Percentiles rank a stretch among this genome's conserved stretches.
These are phyloP conservation scores for Urochloa ruziziensis DNA, from an alignment of 176 grass and related monocot genomes.

Conservation along the genomic window DNA sequence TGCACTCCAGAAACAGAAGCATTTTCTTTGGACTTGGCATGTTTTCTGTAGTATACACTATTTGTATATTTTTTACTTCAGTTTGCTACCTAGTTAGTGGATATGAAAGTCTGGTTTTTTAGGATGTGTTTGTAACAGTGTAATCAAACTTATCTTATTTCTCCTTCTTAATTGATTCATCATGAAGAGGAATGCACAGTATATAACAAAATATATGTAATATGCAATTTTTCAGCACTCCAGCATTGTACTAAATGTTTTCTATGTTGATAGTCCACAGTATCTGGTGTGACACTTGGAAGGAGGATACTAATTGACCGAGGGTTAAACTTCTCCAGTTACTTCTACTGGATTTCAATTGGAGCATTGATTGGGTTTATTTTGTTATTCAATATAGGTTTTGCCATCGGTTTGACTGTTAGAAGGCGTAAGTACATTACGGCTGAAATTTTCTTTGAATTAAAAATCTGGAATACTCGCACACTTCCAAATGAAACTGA, in stretches of 20 bases:
- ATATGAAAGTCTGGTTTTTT: neutral
- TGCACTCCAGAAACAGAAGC: neutral
- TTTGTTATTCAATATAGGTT: constrained; percentile 64
- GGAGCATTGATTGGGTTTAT: constrained; percentile 69
- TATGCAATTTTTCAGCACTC: neutral
- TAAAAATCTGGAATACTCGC: neutral
- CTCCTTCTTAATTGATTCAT: neutral
- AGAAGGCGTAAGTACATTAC: constrained; percentile 44
- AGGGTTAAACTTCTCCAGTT: constrained; percentile 55
- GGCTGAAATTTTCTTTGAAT: neutral
- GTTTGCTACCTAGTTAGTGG: neutral
- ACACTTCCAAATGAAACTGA: neutral
- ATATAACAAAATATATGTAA: neutral
- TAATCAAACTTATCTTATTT: neutral
- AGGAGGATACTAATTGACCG: constrained; percentile 49
- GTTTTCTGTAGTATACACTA: neutral
- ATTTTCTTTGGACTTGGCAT: neutral
- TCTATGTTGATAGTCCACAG: constrained; percentile 18
- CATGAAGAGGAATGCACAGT: neutral
- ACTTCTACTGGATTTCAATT: constrained; percentile 84
- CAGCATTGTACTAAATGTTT: neutral
- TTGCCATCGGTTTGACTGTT: constrained; percentile 59
- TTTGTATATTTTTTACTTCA: neutral
- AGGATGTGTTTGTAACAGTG: neutral
- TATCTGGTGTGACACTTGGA: constrained; percentile 50